Evolutionary conservation across 2,329 filamentous ascomycete genomes (phyloP).

Genomic region (Venturia carpophila): DNA sequence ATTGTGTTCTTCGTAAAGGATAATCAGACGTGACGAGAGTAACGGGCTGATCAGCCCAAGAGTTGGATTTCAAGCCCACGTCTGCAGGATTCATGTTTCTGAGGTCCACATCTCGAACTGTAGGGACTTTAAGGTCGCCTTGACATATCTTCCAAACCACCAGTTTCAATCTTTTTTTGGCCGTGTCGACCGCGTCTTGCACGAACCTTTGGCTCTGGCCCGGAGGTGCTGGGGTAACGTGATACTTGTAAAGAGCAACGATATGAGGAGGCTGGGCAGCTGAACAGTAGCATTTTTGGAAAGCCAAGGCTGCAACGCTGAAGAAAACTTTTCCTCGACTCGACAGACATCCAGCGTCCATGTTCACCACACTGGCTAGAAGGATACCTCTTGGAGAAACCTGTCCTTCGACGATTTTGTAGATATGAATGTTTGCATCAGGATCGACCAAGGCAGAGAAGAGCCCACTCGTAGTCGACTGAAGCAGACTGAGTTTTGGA

Average conservation of each 20-base stretch:
- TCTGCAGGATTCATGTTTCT: neutral
- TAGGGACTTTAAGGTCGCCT: neutral
- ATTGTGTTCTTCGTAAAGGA: neutral
- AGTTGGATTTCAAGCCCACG: neutral
- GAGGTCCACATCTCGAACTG: neutral
- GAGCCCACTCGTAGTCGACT: neutral
- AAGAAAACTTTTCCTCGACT: neutral
- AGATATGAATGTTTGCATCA: slow-evolving; percentile 12
- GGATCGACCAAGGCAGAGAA: neutral
- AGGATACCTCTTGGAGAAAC: neutral
- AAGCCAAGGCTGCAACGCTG: slow-evolving; percentile 4
- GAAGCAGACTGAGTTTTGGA: slow-evolving; percentile 5
- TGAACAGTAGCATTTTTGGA: slow-evolving; percentile 1
- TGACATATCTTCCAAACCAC: slow-evolving; percentile 7
- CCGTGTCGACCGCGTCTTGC: neutral
- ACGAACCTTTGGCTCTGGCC: neutral
- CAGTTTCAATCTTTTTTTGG: slow-evolving; percentile 1
- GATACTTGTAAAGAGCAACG: slow-evolving; percentile 12
- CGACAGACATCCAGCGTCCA: neutral
- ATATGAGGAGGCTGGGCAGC: slow-evolving; percentile 3
- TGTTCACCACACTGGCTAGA: neutral
- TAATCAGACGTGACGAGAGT: neutral
- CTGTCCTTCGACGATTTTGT: slow-evolving; percentile 9
- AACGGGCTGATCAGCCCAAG: neutral
- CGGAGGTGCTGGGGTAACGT: neutral